Base-by-base conservation (phyloP, 23 red algal species). In the Gracilaria domingensis region DNA sequence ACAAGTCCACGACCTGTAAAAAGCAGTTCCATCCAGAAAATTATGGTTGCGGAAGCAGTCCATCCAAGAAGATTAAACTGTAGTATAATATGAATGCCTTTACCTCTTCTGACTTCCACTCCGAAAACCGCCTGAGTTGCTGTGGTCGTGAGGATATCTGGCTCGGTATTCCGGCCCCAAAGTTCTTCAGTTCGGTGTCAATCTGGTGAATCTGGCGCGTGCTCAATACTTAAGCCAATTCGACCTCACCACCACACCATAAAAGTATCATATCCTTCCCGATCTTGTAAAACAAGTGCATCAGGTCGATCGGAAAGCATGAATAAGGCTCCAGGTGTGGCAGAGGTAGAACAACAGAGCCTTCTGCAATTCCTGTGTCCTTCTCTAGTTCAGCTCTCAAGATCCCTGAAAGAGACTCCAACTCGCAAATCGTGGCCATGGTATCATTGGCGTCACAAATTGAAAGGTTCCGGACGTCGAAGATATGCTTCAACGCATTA, bases 201-300 rank as follows among this genome's bases (percentile, higher is more conserved):
- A 49, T 77, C n/a, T 51, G 12, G 23, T 35, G 38, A 77, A 39
- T 49, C 35, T 24, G 71, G 38, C 13, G 8, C 71, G n/a, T n/a
- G n/a, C n/a, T n/a, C n/a, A n/a, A n/a, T n/a, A n/a, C n/a, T n/a
- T n/a, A n/a, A n/a, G n/a, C n/a, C n/a, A n/a, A n/a, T n/a, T n/a
- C n/a, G n/a, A n/a, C n/a, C 21, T 16, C 21, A 11, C 8, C 32
- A 18, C 8, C 32, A 77, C 11, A 39, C 25, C 71, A 77, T 38
- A 77, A 24, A n/a, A 12, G 71, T 11, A 77, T 51, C 24, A 77
- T 11, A 11, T 77, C 71, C 24, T 51, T 77, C 8, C 71, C 25
- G 40, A 77, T 44, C 11, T 77, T 77, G 45, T 77, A 77, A 33
- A 77, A 77, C 30, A 77, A 44, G 36, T 77, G 71, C 71, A 77